phyloP scores from a whole-genome alignment of 2,329 filamentous ascomycete species.

The Sporothrix brunneoviolacea region DNA sequence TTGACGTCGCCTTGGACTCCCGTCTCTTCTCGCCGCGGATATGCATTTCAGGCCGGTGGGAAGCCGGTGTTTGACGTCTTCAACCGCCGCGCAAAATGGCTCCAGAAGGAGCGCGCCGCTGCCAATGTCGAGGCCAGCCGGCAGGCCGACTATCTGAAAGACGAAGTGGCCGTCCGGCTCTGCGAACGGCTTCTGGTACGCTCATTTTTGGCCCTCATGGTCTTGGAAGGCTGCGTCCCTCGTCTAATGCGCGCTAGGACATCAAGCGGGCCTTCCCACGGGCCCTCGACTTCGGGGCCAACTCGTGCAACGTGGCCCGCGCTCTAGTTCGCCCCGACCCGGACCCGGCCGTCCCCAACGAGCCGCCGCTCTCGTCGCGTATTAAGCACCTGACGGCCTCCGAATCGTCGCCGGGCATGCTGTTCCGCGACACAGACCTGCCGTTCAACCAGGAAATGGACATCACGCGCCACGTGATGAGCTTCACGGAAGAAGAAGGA shows the following conservation, averaged over 20 bases:
- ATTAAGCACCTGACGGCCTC: conserved; percentile 71
- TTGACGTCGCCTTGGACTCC: background rate
- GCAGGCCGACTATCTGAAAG: conserved; percentile 84
- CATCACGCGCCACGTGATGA: conserved; percentile 68
- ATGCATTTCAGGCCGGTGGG: conserved; percentile 72
- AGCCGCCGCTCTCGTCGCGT: conserved; percentile 61
- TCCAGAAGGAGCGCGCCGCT: conserved; percentile 85
- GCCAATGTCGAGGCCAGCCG: conserved; percentile 63
- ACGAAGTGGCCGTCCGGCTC: conserved; percentile 79
- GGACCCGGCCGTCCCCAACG: conserved; percentile 50
- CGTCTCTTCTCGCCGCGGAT: conserved; percentile 46
- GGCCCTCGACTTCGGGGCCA: conserved; percentile 88
- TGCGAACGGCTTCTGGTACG: conserved; percentile 74
- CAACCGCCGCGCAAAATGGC: conserved; percentile 77
- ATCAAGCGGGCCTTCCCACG: conserved; percentile 82
- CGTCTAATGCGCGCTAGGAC: conserved; percentile 49
- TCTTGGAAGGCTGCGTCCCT: background rate
- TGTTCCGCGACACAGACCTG: conserved; percentile 71
- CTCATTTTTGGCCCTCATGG: too few species aligned
- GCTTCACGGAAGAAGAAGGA: conserved; percentile 49
- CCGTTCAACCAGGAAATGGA: conserved; percentile 69
- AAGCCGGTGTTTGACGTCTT: conserved; percentile 83
- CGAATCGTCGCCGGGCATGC: conserved; percentile 69
- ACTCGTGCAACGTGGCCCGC: conserved; percentile 88
- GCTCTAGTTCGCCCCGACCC: conserved; percentile 67